phyloP scores from a whole-genome alignment of 2,329 filamentous ascomycete species.

The Penicillium sp. region DNA sequence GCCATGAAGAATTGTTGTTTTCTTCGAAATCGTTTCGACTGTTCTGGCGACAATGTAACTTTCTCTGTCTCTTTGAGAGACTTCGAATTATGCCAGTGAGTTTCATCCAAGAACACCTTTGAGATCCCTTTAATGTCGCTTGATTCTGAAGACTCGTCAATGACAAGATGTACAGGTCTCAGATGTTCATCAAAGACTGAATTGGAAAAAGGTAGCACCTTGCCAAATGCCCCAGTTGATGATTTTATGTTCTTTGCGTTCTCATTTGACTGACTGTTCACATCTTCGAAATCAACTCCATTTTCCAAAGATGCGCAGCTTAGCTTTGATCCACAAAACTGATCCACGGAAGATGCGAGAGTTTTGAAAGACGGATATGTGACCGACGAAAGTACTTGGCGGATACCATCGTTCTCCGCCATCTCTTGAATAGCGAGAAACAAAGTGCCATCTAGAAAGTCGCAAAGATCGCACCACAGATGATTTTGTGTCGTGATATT shows the following conservation, averaged over 20 bases:
- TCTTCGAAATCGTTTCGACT: conserved; percentile 22
- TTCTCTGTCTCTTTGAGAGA: conserved; percentile 26
- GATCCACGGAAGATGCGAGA: conserved; percentile 7
- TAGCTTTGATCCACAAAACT: conserved; percentile 2
- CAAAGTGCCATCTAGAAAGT: conserved; percentile 59
- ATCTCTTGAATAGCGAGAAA: conserved; percentile 26
- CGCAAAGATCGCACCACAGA: conserved; percentile 50
- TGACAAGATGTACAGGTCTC: conserved; percentile 22
- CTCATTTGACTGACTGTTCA: too few relatives aligned
- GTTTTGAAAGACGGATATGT: conserved; percentile 17
- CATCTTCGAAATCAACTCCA: neutral
- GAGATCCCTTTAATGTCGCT: conserved; percentile 10
- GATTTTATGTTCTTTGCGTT: too few relatives aligned
- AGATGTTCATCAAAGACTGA: conserved; percentile 30
- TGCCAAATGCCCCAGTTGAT: neutral
- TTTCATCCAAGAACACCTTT: conserved; percentile 32
- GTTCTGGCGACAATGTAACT: conserved; percentile 10
- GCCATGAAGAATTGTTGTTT: conserved; percentile 66
- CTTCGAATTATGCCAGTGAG: conserved; percentile 38
- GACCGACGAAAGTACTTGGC: conserved; percentile 1
- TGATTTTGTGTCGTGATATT: conserved; percentile 23
- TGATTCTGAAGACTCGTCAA: conserved; percentile 11
- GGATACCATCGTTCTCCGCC: neutral
- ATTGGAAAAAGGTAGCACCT: conserved; percentile 28
- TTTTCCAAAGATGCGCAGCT: neutral